These are phyloP conservation scores for Thalassiosira profunda DNA, from an alignment of 108 stramenopile genomes.

Conservation along the genomic window DNA sequence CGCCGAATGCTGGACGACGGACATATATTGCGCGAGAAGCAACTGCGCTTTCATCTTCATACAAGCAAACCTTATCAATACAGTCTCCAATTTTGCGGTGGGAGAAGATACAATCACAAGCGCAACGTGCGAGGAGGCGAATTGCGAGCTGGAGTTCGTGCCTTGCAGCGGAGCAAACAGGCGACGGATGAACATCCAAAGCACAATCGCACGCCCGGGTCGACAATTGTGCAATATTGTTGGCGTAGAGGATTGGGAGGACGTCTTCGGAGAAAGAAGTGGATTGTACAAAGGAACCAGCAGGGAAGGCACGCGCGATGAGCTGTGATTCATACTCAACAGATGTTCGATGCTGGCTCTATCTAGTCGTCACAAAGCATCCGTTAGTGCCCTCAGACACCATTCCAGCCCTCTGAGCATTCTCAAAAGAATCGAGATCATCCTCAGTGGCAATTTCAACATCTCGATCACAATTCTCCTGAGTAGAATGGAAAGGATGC, in stretches of 20 bases:
- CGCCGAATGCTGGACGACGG: constrained; percentile 39
- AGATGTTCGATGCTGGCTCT: too few species aligned
- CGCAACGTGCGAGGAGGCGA: constrained; percentile 30
- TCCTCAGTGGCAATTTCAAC: constrained; percentile 31
- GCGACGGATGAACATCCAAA: constrained; percentile 33
- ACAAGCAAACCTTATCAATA: constrained; percentile 36
- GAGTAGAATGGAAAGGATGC: neutral
- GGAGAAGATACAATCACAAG: constrained; percentile 42
- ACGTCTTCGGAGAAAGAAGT: constrained; percentile 12
- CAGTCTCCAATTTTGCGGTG: constrained; percentile 43
- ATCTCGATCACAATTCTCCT: constrained; percentile 27
- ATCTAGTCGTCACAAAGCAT: constrained; percentile 24
- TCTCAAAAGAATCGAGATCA: constrained; percentile 17
- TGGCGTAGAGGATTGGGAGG: constrained; percentile 23
- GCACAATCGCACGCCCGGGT: constrained; percentile 22
- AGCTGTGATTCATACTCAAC: too few species aligned
- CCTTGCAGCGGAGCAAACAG: constrained; percentile 28
- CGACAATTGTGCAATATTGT: constrained; percentile 26
- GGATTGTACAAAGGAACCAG: too few species aligned
- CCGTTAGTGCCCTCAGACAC: constrained; percentile 16
- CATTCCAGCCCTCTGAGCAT: constrained; percentile 11
- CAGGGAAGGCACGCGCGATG: too few species aligned
- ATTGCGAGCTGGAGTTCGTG: constrained; percentile 38
- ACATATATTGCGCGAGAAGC: constrained; percentile 23
- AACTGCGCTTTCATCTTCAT: constrained; percentile 32